phyloP scores from a whole-genome alignment of 306 rosid genomes.

The Neltuma alba region DNA sequence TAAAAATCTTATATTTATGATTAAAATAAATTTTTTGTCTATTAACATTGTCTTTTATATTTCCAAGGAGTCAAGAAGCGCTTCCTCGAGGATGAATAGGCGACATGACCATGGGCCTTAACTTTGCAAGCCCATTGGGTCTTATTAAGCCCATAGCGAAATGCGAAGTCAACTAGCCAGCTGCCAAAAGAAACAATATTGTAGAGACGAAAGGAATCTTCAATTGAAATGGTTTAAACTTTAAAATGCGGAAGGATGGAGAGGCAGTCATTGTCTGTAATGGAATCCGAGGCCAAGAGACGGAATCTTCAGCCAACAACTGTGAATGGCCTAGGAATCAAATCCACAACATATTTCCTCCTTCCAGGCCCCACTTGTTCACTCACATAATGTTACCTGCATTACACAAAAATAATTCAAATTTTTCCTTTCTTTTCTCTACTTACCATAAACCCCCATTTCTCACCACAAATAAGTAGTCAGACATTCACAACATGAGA shows the following conservation, averaged over 20 bases:
- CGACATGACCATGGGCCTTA: not conserved
- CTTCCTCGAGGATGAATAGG: not conserved
- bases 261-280: not conserved
- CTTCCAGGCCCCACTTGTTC: not conserved
- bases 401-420: not conserved
- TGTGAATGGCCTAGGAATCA: not conserved
- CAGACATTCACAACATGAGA: no score
- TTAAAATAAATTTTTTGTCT: no score
- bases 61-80: no score
- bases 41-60: no score
- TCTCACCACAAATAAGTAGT: no score
- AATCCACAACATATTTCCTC: not conserved
- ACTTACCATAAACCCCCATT: no score
- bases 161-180: not conserved
- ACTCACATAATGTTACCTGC: not conserved
- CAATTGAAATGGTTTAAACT: no score
- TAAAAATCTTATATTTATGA: no score
- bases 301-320: not conserved
- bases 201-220: not conserved
- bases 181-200: not conserved
- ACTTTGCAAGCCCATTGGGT: not conserved
- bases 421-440: no score
- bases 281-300: slow-evolving; percentile 11
- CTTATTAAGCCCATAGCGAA: not conserved
- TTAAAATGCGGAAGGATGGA: no score